These are phyloP conservation scores for Guadua angustifolia DNA, from an alignment of 176 grass and related monocot species.

Conservation along the genomic window DNA sequence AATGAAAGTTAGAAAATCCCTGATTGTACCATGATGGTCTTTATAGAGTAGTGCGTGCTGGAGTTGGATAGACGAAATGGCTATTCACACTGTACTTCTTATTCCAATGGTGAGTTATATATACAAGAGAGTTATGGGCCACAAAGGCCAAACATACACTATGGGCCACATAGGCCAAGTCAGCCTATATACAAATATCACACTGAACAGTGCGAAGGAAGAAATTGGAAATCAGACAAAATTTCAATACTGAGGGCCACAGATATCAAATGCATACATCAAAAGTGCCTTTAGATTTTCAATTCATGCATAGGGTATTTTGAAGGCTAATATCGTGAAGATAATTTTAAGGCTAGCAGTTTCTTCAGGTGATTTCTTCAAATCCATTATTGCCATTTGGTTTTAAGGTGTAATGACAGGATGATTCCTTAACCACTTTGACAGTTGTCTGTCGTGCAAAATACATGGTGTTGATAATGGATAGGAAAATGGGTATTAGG, in stretches of 20 bases:
- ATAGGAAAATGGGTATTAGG: no score
- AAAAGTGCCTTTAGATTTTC: background rate
- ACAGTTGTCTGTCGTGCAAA: no score
- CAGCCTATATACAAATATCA: no score
- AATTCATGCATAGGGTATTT: background rate
- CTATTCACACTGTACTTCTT: no score
- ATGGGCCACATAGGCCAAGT: no score
- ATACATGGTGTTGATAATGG: no score
- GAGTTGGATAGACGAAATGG: no score
- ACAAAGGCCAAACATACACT: no score
- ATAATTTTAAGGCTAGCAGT: background rate
- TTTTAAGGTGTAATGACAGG: background rate
- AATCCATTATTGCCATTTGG: background rate
- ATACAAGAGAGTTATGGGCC: no score
- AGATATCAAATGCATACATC: background rate
- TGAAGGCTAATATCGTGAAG: background rate
- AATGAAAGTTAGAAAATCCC: background rate
- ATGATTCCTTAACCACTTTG: background rate
- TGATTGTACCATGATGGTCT: background rate
- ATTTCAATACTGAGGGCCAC: constrained; percentile 4
- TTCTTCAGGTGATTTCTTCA: background rate
- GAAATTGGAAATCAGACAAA: background rate
- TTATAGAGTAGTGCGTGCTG: background rate
- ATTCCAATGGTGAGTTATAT: no score
- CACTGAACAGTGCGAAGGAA: background rate